Evolutionary conservation across 1,139 yeast species (phyloP).

Genomic region (Lodderomyces theae): DNA sequence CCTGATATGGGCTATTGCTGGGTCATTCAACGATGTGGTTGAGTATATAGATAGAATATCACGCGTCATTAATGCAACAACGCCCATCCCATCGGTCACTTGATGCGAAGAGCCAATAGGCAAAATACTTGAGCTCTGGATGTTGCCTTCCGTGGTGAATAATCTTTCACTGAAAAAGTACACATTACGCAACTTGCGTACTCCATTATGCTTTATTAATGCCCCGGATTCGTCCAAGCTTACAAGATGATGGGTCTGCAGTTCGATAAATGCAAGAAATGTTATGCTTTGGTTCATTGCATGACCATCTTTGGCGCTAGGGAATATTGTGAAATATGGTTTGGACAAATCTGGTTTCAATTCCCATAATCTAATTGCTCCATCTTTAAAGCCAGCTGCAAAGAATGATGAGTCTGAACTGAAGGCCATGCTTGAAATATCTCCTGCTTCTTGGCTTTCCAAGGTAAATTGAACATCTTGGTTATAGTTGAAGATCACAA

Average conservation of each 20-base stretch:
- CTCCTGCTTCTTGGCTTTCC: constrained; percentile 4
- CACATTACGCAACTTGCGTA: constrained; percentile 51
- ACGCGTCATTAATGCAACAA: constrained; percentile 61
- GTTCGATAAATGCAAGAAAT: constrained; percentile 53
- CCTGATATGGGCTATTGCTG: constrained; percentile 20
- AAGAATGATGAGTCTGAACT: constrained; percentile 32
- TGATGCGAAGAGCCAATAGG: constrained; percentile 56
- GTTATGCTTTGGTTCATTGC: constrained; percentile 42
- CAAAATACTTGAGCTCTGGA: constrained; percentile 37
- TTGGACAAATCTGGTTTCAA: constrained; percentile 13
- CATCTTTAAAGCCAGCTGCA: constrained; percentile 35
- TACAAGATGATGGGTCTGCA: constrained; percentile 55
- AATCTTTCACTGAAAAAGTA: constrained; percentile 50
- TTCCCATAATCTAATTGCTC: constrained; percentile 32
- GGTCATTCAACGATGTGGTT: constrained; percentile 46
- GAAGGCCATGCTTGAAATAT: constrained; percentile 44
- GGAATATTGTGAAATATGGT: constrained; percentile 27
- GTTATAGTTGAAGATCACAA: constrained; percentile 61
- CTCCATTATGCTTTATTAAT: constrained; percentile 58
- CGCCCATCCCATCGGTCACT: constrained; percentile 53
- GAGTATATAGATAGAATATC: constrained; percentile 53
- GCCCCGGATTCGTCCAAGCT: constrained; percentile 61
- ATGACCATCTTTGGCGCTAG: constrained; percentile 51
- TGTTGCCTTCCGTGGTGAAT: constrained; percentile 37
- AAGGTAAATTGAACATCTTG: constrained; percentile 49